Base-by-base conservation (phyloP, 176 grass and related monocot genomes). In the Luzula sylvatica region DNA sequence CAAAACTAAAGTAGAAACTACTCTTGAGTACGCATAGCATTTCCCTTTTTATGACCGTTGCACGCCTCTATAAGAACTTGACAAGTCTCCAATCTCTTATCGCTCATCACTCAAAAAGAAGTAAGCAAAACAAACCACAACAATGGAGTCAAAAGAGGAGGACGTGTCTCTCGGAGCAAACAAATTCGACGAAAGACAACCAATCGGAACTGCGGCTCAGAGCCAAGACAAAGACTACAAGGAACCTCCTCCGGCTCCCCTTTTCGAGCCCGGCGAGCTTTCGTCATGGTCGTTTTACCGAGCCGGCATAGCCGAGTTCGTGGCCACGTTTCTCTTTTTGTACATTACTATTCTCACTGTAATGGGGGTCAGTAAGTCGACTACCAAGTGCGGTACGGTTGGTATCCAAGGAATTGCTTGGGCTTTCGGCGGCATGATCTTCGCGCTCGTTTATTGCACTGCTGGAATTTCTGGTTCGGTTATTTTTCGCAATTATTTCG, bases 391-490 rank as follows among this genome's bases (percentile, higher is more conserved):
- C 64, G 63, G 67, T 28, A 94, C 82, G 44, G 81, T 93, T 46
- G 87, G 87, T 35, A 69, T 93, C 67, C 87, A 93, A 56, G 87
- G 87, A 40, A 93, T 93, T 72, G 87, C 82, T 2, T 94, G 78
- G 87, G 77, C 87, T 68, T 87, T 94, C 29, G 88, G 88, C 3
- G 88, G 88, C 23, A 83, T 94, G 88, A 94, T 94, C 65, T 94
- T 94, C 54, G 88, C 79, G 2, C 77, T 93, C 52, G 87, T 94
- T 53, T 94, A 94, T 76, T 94, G 87, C 71, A 94, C 87, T 41
- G 88, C 79, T 61, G 88, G 88, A 51, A 87, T 94, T 75, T 94
- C 88, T 4, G 82, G 88, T 87, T 20, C 58, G 61, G 39, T 27
- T 11, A 4, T 27, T 21, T n/a, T n/a, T 35, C 30, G 9, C 30